Conservation (phyloP, 2,329 filamentous ascomycete genomes). For the Verticillium nubilum region DNA sequence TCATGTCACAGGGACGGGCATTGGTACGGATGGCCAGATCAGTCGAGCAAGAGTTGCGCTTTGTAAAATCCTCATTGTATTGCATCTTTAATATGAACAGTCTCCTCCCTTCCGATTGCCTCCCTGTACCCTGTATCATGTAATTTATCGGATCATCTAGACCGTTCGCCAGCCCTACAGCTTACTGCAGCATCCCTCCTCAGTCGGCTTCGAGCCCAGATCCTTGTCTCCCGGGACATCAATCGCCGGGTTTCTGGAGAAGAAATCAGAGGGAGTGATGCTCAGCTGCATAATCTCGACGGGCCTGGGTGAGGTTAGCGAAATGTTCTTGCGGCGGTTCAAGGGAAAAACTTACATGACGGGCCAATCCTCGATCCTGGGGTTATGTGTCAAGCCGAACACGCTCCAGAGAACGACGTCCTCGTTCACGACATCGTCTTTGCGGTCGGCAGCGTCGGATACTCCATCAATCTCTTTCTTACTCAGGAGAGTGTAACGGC, state of each 20-base stretch:
- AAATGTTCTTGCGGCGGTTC: too few relatives aligned
- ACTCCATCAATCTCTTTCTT: conserved; percentile 13
- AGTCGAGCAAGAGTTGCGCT: too few relatives aligned
- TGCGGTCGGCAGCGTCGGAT: conserved; percentile 20
- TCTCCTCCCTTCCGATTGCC: too few relatives aligned
- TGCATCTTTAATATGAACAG: too few relatives aligned
- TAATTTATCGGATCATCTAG: background rate
- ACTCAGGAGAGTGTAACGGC: conserved; percentile 28
- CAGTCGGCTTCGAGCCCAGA: conserved; percentile 12
- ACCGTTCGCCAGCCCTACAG: background rate
- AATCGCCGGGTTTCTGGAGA: conserved; percentile 38
- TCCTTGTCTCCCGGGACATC: conserved; percentile 35
- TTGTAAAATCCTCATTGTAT: too few relatives aligned
- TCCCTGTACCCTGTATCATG: background rate
- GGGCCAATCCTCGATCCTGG: conserved; percentile 52
- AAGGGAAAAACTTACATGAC: conserved; percentile 43
- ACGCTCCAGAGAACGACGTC: conserved; percentile 43
- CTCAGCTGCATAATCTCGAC: conserved; percentile 43
- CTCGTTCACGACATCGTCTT: conserved; percentile 43
- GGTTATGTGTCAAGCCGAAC: conserved; percentile 49
- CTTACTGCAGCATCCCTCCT: conserved; percentile 3
- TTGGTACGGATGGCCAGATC: too few relatives aligned
- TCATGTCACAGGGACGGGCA: too few relatives aligned
- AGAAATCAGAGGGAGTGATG: conserved; percentile 42
- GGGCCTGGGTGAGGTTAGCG: conserved; percentile 30